Conservation (phyloP, 345 rosid species). For the Boechera retrofracta region DNA sequence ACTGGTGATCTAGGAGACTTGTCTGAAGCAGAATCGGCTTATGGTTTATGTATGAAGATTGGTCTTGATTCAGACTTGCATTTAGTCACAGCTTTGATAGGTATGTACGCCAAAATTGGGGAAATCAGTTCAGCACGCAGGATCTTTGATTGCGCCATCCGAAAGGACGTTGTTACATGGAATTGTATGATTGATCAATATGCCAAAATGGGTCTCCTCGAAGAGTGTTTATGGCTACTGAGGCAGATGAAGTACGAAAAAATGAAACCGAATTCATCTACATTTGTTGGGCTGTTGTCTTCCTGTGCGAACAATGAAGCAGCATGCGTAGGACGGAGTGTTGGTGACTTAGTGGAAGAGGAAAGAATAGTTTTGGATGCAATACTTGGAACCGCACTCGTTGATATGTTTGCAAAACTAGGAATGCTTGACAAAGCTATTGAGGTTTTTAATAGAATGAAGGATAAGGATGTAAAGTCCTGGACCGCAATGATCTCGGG, state of each 20-base stretch:
- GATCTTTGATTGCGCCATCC: conserved; percentile 51
- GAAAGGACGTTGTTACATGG: conserved; percentile 63
- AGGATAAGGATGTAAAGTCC: conserved; percentile 60
- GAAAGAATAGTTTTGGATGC: conserved; percentile 56
- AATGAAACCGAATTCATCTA: conserved; percentile 57
- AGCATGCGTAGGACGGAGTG: conserved; percentile 43
- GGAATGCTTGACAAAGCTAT: conserved; percentile 60
- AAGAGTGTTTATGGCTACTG: conserved; percentile 57
- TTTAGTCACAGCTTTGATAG: conserved; percentile 60
- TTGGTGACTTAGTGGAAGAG: conserved; percentile 49
- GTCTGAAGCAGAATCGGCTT: conserved; percentile 48
- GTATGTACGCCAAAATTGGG: conserved; percentile 56
- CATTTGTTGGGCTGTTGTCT: conserved; percentile 61
- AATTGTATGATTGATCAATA: conserved; percentile 69
- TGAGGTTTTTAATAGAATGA: conserved; percentile 52
- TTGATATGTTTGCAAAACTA: conserved; percentile 70
- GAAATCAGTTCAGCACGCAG: conserved; percentile 49
- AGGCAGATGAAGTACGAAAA: conserved; percentile 55
- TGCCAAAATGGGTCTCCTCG: conserved; percentile 58
- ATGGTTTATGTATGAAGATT: conserved; percentile 57
- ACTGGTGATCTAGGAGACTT: conserved; percentile 51
- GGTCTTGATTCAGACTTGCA: conserved; percentile 52
- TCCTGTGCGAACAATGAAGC: conserved; percentile 59
- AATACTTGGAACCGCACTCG: conserved; percentile 62
- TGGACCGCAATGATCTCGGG: conserved; percentile 71